phyloP scores from a whole-genome alignment of 1,139 yeast genomes.

The Nadsonia starkeyi-henricii region DNA sequence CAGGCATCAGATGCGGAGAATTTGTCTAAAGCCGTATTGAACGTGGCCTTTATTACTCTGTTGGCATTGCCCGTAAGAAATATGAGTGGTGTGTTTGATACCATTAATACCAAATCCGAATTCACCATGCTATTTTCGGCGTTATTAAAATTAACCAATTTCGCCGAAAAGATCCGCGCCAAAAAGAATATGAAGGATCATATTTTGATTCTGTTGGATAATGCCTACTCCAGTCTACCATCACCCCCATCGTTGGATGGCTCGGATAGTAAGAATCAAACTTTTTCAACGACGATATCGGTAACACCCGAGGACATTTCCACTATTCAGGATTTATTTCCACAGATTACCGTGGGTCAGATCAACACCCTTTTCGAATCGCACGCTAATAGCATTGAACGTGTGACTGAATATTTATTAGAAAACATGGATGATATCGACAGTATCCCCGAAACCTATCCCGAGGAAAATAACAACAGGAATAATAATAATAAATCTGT shows the following conservation, averaged over 20 bases:
- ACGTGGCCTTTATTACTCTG: slow-evolving; percentile 3
- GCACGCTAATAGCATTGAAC: slow-evolving; percentile 1
- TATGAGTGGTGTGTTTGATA: slow-evolving; percentile 2
- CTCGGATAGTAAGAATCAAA: not conserved
- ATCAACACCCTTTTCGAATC: slow-evolving; percentile 3
- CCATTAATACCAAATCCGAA: slow-evolving; percentile 2
- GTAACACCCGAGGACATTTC: not conserved
- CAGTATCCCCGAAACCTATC: slow-evolving; percentile 1
- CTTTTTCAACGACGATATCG: not conserved
- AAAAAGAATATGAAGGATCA: slow-evolving; percentile 1
- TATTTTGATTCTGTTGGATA: not conserved
- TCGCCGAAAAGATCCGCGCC: slow-evolving; percentile 1
- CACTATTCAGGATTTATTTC: slow-evolving; percentile 5
- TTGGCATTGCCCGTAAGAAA: slow-evolving; percentile 3
- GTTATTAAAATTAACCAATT: slow-evolving; percentile 2
- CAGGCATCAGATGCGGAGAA: not conserved
- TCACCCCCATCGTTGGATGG: not conserved
- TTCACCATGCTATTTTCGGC: slow-evolving; percentile 2
- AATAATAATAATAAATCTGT: not conserved
- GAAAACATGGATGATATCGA: slow-evolving; percentile 4
- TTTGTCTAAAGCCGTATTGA: slow-evolving; percentile 1
- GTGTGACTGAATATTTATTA: slow-evolving; percentile 5
- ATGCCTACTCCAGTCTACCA: not conserved
- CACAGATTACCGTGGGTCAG: slow-evolving; percentile 5
- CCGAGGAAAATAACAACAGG: no score